phyloP scores from a whole-genome alignment of 768 basidiomycete species.

The Sistotremastrum niveocremeum region DNA sequence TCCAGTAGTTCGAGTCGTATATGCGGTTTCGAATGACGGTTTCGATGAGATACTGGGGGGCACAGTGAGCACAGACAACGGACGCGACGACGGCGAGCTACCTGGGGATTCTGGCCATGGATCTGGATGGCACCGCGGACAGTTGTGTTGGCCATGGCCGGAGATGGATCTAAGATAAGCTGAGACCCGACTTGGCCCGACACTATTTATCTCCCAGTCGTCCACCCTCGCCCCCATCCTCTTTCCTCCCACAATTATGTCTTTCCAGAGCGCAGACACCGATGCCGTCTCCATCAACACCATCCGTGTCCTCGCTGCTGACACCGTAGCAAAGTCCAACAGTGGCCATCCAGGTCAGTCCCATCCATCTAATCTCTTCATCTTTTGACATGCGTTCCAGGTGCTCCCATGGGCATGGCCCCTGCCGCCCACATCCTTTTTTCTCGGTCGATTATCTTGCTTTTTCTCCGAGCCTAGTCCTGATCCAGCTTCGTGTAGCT shows the following conservation, averaged over 20 bases:
- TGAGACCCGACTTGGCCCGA: slow-evolving; percentile 3
- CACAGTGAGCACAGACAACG: slow-evolving; percentile 1
- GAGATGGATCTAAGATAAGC: slow-evolving; percentile 9
- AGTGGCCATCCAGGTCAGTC: slow-evolving; percentile 78
- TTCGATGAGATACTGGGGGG: slow-evolving; percentile 77
- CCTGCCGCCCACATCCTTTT: slow-evolving; percentile 73
- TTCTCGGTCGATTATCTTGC: slow-evolving; percentile 38
- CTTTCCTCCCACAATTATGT: slow-evolving; percentile 6
- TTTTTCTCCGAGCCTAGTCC: background rate
- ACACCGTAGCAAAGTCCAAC: slow-evolving; percentile 77
- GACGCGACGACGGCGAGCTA: slow-evolving; percentile 16
- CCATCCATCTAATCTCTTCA: background rate
- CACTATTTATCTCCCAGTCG: no score
- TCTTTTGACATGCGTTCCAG: slow-evolving; percentile 22
- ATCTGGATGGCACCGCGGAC: slow-evolving; percentile 76
- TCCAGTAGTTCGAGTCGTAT: slow-evolving; percentile 92
- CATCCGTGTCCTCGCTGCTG: slow-evolving; percentile 64
- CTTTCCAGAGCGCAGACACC: slow-evolving; percentile 12
- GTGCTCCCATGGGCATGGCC: slow-evolving; percentile 92
- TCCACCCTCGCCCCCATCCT: no score
- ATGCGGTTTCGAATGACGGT: slow-evolving; percentile 93
- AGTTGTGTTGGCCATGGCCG: slow-evolving; percentile 84
- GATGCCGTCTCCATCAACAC: slow-evolving; percentile 56
- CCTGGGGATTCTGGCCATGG: slow-evolving; percentile 96
- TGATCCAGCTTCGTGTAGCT: slow-evolving; percentile 30